A percentile compares a stretch with the other conserved stretches of the same genome.
These are phyloP conservation scores for Phlebopus sp. DNA, from an alignment of 1,284 basidiomycete species.

Conservation along the genomic window DNA sequence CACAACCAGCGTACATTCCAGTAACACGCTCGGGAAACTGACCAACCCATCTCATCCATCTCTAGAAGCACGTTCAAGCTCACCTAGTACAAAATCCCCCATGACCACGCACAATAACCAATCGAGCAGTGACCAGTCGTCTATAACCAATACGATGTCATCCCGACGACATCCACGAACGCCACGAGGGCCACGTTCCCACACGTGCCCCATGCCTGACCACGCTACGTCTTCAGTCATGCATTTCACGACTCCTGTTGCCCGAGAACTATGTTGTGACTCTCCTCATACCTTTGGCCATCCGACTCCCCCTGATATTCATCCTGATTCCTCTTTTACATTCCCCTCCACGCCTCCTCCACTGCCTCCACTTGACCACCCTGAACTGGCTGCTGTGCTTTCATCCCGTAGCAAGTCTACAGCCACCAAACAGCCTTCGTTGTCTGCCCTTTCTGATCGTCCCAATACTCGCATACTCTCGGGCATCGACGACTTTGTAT, in stretches of 20 bases:
- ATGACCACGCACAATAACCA: conserved; percentile 17
- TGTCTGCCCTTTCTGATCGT: conserved; percentile 20
- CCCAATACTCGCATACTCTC: conserved; percentile 20
- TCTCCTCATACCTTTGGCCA: conserved; percentile 41
- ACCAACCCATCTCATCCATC: conserved; percentile 12
- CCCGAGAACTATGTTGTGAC: conserved; percentile 21
- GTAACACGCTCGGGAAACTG: conserved; percentile 22
- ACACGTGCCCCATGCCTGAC: conserved; percentile 15
- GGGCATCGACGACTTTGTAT: conserved; percentile 23
- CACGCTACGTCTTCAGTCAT: conserved; percentile 12
- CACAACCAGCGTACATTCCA: conserved; percentile 16
- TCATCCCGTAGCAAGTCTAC: conserved; percentile 15
- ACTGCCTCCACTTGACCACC: conserved; percentile 51
- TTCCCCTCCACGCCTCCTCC: conserved; percentile 39
- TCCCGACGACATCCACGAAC: conserved; percentile 26
- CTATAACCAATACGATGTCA: conserved; percentile 28
- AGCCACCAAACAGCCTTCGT: conserved; percentile 6
- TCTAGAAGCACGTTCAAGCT: conserved; percentile 13
- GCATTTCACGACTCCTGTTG: conserved; percentile 23
- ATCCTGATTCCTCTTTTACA: conserved; percentile 22
- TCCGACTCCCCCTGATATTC: conserved; percentile 31
- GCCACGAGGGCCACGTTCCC: conserved; percentile 24
- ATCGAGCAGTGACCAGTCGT: conserved; percentile 20
- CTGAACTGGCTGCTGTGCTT: conserved; percentile 37
- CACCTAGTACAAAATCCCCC: conserved; percentile 12